Evolutionary conservation across 2,329 filamentous ascomycete genomes (phyloP).

Genomic region (Xylariales sp.): DNA sequence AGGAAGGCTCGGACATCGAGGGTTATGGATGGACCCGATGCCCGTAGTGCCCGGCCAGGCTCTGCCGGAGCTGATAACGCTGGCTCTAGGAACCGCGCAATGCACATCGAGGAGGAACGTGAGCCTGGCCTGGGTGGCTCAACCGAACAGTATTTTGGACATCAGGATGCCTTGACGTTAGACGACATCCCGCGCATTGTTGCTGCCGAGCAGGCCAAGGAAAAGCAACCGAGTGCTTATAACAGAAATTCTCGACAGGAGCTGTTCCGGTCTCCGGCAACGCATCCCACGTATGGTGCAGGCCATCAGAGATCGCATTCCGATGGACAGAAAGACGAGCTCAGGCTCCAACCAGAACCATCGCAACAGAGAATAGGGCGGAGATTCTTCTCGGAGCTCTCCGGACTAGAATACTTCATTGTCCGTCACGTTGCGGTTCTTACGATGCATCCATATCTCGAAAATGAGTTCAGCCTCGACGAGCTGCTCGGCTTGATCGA

Average conservation of each 20-base stretch:
- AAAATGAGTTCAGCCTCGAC: conserved; percentile 87
- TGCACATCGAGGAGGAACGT: conserved; percentile 77
- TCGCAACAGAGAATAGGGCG: conserved; percentile 55
- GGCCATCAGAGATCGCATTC: conserved; percentile 63
- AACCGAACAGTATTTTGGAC: conserved; percentile 79
- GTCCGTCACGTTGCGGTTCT: conserved; percentile 91
- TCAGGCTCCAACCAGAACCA: conserved; percentile 45
- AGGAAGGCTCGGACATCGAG: conserved; percentile 85
- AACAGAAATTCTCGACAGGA: conserved; percentile 71
- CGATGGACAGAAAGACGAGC: conserved; percentile 45
- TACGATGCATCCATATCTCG: conserved; percentile 88
- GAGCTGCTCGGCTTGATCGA: conserved; percentile 91
- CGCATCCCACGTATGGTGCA: conserved; percentile 61
- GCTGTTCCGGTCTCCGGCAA: conserved; percentile 51
- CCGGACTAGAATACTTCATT: conserved; percentile 94
- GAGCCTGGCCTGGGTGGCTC: conserved; percentile 64
- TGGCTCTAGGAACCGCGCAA: conserved; percentile 47
- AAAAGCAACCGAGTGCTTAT: conserved; percentile 78
- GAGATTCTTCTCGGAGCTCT: conserved; percentile 93
- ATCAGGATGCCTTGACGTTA: conserved; percentile 85
- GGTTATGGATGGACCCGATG: conserved; percentile 85
- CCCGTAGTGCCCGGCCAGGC: conserved; percentile 61
- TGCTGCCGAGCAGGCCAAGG: conserved; percentile 88
- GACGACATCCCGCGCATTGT: conserved; percentile 97
- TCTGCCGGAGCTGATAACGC: conserved; percentile 60